phyloP scores from a whole-genome alignment of 108 stramenopile genomes.

The Conticribra weissflogii region DNA sequence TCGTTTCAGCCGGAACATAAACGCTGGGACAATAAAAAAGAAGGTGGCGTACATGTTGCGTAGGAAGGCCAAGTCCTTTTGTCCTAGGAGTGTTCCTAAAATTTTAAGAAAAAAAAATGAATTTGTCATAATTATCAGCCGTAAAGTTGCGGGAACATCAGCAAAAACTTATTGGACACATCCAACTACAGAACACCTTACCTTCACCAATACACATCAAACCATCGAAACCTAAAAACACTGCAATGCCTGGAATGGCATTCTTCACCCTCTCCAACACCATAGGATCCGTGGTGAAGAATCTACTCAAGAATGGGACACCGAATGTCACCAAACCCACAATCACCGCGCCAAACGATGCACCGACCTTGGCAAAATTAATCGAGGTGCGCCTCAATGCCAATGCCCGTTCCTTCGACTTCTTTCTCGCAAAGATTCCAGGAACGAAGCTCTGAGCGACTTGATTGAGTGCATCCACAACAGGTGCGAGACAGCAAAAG shows the following conservation, averaged over 20 bases:
- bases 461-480: conserved; percentile 77
- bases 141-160: no score
- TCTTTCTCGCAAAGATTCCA: conserved; percentile 44
- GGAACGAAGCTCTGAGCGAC: conserved; percentile 88
- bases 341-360: conserved; percentile 62
- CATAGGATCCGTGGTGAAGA: conserved; percentile 74
- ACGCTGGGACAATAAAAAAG: conserved; percentile 10
- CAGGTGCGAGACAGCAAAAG: conserved; percentile 78
- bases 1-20: conserved; percentile 6
- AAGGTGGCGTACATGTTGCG: conserved; percentile 11
- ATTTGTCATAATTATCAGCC: no score
- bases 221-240: conserved; percentile 71
- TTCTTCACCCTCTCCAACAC: conserved; percentile 66
- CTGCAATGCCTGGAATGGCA: conserved; percentile 64
- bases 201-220: conserved; percentile 75
- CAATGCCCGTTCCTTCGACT: conserved; percentile 48
- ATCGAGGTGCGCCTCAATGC: conserved; percentile 56
- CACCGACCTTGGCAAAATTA: conserved; percentile 78
- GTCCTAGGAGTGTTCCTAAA: background rate
- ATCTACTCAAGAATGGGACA: conserved; percentile 69
- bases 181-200: background rate
- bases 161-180: background rate
- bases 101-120: no score
- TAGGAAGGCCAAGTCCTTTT: conserved; percentile 2
- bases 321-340: conserved; percentile 46